Conservation (phyloP, 352 stramenopile species). For the Globisporangium orthogonon region DNA sequence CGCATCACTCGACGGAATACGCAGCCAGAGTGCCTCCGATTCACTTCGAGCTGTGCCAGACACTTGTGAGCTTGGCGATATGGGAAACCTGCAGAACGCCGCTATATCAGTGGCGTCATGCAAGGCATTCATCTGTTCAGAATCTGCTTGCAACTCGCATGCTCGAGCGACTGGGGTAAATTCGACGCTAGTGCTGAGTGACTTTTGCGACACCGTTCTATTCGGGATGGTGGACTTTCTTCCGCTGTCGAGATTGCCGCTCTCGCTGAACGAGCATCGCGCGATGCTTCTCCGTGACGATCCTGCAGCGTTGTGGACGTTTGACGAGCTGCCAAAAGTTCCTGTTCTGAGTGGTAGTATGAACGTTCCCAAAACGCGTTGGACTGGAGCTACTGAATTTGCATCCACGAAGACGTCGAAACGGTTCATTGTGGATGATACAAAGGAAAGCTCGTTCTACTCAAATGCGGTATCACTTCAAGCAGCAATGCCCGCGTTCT, state of each 20-base stretch:
- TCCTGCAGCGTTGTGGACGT: constrained; percentile 50
- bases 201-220: constrained; percentile 48
- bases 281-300: constrained; percentile 52
- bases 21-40: constrained; percentile 13
- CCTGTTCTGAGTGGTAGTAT: constrained; percentile 10
- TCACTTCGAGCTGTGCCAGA: constrained; percentile 7
- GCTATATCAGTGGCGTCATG: constrained; percentile 10
- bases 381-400: constrained; percentile 10
- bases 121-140: constrained; percentile 23
- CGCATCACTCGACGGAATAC: constrained; percentile 21
- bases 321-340: constrained; percentile 31
- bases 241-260: constrained; percentile 31
- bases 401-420: constrained; percentile 6
- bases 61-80: constrained; percentile 22
- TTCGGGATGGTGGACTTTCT: constrained; percentile 34
- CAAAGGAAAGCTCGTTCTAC: constrained; percentile 45
- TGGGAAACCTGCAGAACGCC: constrained; percentile 1
- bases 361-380: background rate
- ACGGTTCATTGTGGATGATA: constrained; percentile 34
- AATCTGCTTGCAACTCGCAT: constrained; percentile 21
- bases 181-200: constrained; percentile 25
- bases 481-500: constrained; percentile 45
- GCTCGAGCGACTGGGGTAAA: constrained; percentile 8
- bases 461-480: constrained; percentile 38
- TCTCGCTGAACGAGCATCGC: constrained; percentile 45